These are phyloP conservation scores for Lichtheimia hyalospora DNA, from an alignment of 371 early-diverging fungal species.

Conservation along the genomic window DNA sequence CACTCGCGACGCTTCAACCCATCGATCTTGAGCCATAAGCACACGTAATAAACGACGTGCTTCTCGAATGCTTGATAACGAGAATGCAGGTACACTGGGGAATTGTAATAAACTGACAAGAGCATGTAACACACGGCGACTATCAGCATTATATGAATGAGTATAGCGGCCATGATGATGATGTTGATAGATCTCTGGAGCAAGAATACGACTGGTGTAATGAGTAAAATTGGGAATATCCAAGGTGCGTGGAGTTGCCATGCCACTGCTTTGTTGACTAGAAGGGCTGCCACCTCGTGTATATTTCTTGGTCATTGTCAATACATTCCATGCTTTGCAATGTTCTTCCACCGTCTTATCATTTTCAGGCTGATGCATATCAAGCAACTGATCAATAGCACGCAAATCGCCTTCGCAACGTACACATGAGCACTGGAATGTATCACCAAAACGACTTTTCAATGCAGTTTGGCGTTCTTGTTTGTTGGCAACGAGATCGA, in stretches of 20 bases:
- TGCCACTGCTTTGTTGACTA: background rate
- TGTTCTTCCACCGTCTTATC: slow-evolving; percentile 4
- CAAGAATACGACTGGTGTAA: slow-evolving; percentile 28
- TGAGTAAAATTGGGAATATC: slow-evolving; percentile 35
- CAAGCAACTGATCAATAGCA: slow-evolving; percentile 16
- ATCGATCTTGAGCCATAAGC: slow-evolving; percentile 28
- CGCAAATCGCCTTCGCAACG: slow-evolving; percentile 27
- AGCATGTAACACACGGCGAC: slow-evolving; percentile 11
- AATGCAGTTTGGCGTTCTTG: slow-evolving; percentile 52
- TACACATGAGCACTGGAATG: slow-evolving; percentile 28
- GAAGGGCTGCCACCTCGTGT: slow-evolving; percentile 4
- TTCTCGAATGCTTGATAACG: slow-evolving; percentile 21
- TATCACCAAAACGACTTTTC: slow-evolving; percentile 32
- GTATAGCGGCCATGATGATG: slow-evolving; percentile 5
- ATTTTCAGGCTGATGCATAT: background rate
- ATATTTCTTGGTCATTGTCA: slow-evolving; percentile 27
- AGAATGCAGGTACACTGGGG: slow-evolving; percentile 30
- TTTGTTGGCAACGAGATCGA: slow-evolving; percentile 63
- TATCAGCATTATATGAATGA: background rate
- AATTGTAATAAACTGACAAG: slow-evolving; percentile 20
- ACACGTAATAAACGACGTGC: slow-evolving; percentile 21
- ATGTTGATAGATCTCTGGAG: slow-evolving; percentile 29
- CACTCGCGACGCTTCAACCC: slow-evolving; percentile 54
- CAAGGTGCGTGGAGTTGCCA: slow-evolving; percentile 22
- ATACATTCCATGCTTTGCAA: slow-evolving; percentile 33